Evolutionary conservation across 2,329 filamentous ascomycete species (phyloP), one percentile per base, ranked within the genome.

Genomic region (Pseudogymnoascus sp.): DNA sequence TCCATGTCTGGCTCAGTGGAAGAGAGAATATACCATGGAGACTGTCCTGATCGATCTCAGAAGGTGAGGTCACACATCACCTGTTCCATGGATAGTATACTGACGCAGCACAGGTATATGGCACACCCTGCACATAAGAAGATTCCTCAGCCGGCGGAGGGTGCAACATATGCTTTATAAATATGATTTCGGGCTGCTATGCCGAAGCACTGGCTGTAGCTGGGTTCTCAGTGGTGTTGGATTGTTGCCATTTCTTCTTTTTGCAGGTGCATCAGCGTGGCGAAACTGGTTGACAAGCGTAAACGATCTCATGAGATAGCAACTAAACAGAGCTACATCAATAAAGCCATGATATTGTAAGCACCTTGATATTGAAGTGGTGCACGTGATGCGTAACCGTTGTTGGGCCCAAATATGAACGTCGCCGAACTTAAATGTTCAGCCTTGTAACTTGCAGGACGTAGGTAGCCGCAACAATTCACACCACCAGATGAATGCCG

Each of bases 1-100:
- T 35, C 89, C 89, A 14, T 96, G 92, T 70, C 82, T 99, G 47
- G 84, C 87, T 61, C 86, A 90, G 74, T 99, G 94, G 94, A 94
- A 90, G 79, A 82, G 91, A 63, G 88, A 95, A 53, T 94, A 91
- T 72, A 96, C 91, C 35, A 96, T 96, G 90, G 93, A 97, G 79
- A 96, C 90, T 1, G 86, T 96, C 60, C 78, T 96, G 66, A 90
- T 94, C 65, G 91, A 96, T 73, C 80, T 96, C 63, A 82, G 90
- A 78, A 86, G 88, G 88, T 89, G 71, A 66, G 79, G 64, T 9
- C 14, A 38, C 5, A 6, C 35, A 36, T 6, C 25, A 22, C 37
- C 33, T 15, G 18, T 12, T 64, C 66, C 5, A 71, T 70, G 65
- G 72, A 72, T 47, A 60, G 35, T 58, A 35, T 8, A 20, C 64